These are phyloP conservation scores for Trichosporon sp. DNA, from an alignment of 1,284 basidiomycete species.

Conservation along the genomic window DNA sequence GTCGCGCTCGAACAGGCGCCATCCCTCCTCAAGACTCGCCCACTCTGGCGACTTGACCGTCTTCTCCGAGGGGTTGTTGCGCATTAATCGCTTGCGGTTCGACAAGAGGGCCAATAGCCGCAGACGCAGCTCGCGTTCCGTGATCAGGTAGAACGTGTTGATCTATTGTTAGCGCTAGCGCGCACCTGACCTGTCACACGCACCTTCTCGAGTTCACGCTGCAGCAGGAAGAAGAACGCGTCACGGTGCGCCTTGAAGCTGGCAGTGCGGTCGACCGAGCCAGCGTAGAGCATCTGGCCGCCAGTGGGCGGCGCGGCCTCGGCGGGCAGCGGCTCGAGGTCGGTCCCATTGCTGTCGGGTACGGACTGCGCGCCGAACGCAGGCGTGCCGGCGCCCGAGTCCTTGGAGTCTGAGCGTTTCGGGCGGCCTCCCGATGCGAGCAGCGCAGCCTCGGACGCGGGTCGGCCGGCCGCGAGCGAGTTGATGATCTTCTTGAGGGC, in stretches of 20 bases:
- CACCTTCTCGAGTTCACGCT: conserved; percentile 96
- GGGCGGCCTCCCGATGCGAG: conserved; percentile 79
- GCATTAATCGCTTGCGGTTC: conserved; percentile 66
- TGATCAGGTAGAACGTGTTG: conserved; percentile 98
- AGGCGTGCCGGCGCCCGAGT: conserved; percentile 14
- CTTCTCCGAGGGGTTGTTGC: conserved; percentile 22
- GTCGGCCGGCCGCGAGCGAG: conserved; percentile 82
- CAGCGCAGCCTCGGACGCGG: conserved; percentile 81
- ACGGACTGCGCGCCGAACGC: conserved; percentile 7
- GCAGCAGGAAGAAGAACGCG: conserved; percentile 98
- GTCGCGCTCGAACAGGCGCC: conserved; percentile 89
- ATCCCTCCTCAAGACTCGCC: conserved; percentile 92
- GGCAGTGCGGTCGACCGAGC: conserved; percentile 35
- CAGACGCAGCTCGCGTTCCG: conserved; percentile 90
- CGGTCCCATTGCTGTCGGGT: conserved; percentile 13
- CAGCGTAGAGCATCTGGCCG: conserved; percentile 21
- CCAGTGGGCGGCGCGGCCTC: conserved; percentile 43
- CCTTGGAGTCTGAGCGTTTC: not conserved
- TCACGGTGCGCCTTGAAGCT: conserved; percentile 90
- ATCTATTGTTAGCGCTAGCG: conserved; percentile 59
- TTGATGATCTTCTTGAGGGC: conserved; percentile 73
- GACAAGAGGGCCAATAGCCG: conserved; percentile 88
- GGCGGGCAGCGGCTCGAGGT: conserved; percentile 47
- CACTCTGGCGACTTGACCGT: conserved; percentile 64
- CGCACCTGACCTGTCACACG: conserved; percentile 7